Percentiles rank a stretch among this genome's conserved stretches.
Evolutionary conservation across 1,139 yeast genomes (phyloP).

Genomic region (Taiozyma onychis): DNA sequence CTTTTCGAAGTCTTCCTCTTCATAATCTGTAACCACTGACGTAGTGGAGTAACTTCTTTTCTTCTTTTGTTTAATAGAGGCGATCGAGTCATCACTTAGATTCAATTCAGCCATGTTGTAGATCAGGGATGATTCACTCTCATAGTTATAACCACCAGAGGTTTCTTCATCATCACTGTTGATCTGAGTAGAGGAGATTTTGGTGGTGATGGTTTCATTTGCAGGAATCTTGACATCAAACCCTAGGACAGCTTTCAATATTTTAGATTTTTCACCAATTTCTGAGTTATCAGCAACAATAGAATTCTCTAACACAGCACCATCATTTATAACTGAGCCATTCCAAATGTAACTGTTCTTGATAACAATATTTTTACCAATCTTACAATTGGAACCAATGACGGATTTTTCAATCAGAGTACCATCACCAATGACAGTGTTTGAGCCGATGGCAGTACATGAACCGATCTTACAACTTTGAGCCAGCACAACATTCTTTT

Average conservation of each 20-base stretch:
- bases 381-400: slow-evolving; percentile 78
- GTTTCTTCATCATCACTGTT: slow-evolving; percentile 16
- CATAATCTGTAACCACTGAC: slow-evolving; percentile 39
- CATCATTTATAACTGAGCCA: slow-evolving; percentile 64
- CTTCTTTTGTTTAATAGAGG: slow-evolving; percentile 45
- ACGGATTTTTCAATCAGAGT: slow-evolving; percentile 57
- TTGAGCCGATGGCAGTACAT: slow-evolving; percentile 73
- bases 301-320: slow-evolving; percentile 49
- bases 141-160: slow-evolving; percentile 46
- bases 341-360: slow-evolving; percentile 86
- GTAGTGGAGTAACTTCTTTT: slow-evolving; percentile 42
- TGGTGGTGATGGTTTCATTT: slow-evolving; percentile 31
- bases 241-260: slow-evolving; percentile 77
- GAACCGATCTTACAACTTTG: slow-evolving; percentile 83
- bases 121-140: slow-evolving; percentile 36
- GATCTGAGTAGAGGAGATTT: slow-evolving; percentile 11
- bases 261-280: slow-evolving; percentile 44
- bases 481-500: slow-evolving; percentile 75
- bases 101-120: slow-evolving; percentile 61
- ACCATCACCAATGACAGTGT: slow-evolving; percentile 57
- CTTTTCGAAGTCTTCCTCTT: slow-evolving; percentile 75
- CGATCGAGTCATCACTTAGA: slow-evolving; percentile 76
- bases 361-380: slow-evolving; percentile 72
- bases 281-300: slow-evolving; percentile 63
- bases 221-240: slow-evolving; percentile 62